A percentile compares a stretch with the other conserved stretches of the same genome.
phyloP scores from a whole-genome alignment of 2,329 filamentous ascomycete species.

The Myriosclerotinia duriaeana region DNA sequence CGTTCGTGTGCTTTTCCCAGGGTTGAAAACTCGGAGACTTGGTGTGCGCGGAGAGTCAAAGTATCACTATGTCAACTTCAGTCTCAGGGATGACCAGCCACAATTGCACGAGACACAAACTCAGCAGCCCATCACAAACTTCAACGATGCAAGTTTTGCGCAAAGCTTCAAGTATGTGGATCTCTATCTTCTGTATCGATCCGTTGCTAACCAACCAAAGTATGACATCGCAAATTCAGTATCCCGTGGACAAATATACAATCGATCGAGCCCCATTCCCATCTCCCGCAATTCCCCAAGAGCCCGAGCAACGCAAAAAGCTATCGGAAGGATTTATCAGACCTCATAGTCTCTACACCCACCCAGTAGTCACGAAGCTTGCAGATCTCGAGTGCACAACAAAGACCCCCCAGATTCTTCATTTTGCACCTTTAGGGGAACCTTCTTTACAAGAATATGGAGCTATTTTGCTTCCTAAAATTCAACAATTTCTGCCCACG shows the following conservation, averaged over 20 bases:
- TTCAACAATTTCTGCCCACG: constrained; percentile 74
- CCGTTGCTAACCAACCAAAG: constrained; percentile 31
- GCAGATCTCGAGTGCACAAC: constrained; percentile 58
- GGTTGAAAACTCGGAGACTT: constrained; percentile 85
- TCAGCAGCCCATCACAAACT: constrained; percentile 49
- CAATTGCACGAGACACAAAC: constrained; percentile 44
- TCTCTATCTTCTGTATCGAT: neutral
- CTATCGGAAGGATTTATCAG: constrained; percentile 41
- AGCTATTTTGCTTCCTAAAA: constrained; percentile 77
- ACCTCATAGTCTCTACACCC: constrained; percentile 58
- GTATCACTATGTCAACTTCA: constrained; percentile 85
- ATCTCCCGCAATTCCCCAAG: constrained; percentile 44
- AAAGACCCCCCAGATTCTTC: constrained; percentile 59
- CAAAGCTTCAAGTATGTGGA: constrained; percentile 52
- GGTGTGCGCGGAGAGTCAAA: constrained; percentile 96
- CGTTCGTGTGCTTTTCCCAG: constrained; percentile 92
- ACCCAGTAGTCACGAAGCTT: constrained; percentile 55
- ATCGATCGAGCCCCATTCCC: constrained; percentile 43
- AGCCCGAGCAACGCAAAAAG: constrained; percentile 36
- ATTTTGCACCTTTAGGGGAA: constrained; percentile 59
- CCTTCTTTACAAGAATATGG: constrained; percentile 63
- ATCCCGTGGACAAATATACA: constrained; percentile 39
- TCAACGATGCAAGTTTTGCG: constrained; percentile 51
- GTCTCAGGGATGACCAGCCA: constrained; percentile 54
- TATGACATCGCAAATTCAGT: constrained; percentile 35